Evolutionary conservation across 2,329 filamentous ascomycete species (phyloP).

Genomic region (Paraconiothyrium sp.): DNA sequence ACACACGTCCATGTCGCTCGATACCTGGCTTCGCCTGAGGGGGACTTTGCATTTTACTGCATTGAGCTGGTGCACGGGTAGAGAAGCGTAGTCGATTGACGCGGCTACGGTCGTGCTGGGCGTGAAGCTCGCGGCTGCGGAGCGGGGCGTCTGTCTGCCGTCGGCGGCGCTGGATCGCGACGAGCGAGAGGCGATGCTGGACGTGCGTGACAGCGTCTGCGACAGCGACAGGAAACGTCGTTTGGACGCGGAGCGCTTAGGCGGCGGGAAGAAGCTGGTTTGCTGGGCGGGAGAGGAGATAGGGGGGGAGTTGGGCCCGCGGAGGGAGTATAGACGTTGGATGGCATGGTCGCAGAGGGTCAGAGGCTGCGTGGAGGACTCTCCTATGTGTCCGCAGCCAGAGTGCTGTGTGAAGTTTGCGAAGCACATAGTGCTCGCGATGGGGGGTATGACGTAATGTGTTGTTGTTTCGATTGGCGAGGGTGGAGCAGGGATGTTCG

Average conservation of each 20-base stretch:
- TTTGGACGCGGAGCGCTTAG: conserved; percentile 1
- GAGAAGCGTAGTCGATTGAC: neutral
- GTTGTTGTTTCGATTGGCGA: conserved; percentile 7
- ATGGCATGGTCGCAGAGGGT: conserved; percentile 12
- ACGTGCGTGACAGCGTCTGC: conserved; percentile 4
- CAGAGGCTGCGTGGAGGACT: neutral
- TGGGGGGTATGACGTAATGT: conserved; percentile 9
- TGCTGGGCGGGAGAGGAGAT: neutral
- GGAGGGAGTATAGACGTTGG: conserved; percentile 5
- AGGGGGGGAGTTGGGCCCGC: conserved; percentile 8
- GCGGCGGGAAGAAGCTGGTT: neutral
- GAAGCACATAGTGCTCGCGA: conserved; percentile 6
- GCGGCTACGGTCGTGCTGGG: conserved; percentile 6
- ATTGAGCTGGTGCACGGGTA: conserved; percentile 6
- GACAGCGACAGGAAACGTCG: conserved; percentile 4
- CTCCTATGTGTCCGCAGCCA: conserved; percentile 6
- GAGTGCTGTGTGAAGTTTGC: conserved; percentile 15
- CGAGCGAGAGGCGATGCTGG: neutral
- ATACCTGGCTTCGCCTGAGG: neutral
- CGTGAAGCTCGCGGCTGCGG: conserved; percentile 5
- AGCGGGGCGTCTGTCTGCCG: neutral
- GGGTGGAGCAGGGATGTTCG: conserved; percentile 10
- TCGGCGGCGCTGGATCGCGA: neutral
- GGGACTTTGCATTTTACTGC: neutral
- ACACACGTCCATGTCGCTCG: conserved; percentile 8